A percentile compares a stretch with the other conserved stretches of the same genome.
These are phyloP conservation scores for Fusarium gaditjirri DNA, from an alignment of 2,329 filamentous ascomycete species.

Conservation along the genomic window DNA sequence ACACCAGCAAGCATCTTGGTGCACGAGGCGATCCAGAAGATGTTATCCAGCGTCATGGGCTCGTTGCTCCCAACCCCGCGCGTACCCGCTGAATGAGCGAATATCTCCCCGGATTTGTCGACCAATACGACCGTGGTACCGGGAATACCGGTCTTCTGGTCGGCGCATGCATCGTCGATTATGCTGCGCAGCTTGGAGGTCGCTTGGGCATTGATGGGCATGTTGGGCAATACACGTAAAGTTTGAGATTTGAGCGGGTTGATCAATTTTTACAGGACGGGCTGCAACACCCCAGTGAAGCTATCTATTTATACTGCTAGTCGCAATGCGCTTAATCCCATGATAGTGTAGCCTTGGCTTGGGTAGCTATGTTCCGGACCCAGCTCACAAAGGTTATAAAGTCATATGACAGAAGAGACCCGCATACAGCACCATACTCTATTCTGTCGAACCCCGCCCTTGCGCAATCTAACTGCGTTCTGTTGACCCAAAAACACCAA, in stretches of 20 bases:
- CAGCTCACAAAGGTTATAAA: neutral
- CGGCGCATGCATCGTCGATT: slow-evolving; percentile 52
- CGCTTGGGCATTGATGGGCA: slow-evolving; percentile 30
- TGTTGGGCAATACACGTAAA: neutral
- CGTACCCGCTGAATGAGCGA: slow-evolving; percentile 60
- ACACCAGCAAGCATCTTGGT: slow-evolving; percentile 66
- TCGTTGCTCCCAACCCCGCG: slow-evolving; percentile 56
- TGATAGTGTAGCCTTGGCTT: neutral
- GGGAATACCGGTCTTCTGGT: slow-evolving; percentile 54
- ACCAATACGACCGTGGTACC: slow-evolving; percentile 59
- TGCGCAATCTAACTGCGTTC: neutral
- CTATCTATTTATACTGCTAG: slow-evolving; percentile 11
- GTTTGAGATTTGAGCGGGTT: neutral
- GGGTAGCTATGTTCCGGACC: neutral
- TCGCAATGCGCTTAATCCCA: neutral
- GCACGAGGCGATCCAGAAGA: slow-evolving; percentile 70
- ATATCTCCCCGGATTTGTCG: slow-evolving; percentile 59
- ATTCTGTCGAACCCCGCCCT: neutral
- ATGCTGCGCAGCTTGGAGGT: slow-evolving; percentile 38
- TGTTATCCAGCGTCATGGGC: slow-evolving; percentile 67
- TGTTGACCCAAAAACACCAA: neutral
- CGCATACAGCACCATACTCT: neutral
- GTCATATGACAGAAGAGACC: neutral
- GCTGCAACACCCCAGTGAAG: neutral
- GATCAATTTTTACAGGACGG: neutral